A percentile compares a stretch with the other conserved stretches of the same genome.
phyloP scores from a whole-genome alignment of 2,329 filamentous ascomycete species.

The Claviceps maximensis region DNA sequence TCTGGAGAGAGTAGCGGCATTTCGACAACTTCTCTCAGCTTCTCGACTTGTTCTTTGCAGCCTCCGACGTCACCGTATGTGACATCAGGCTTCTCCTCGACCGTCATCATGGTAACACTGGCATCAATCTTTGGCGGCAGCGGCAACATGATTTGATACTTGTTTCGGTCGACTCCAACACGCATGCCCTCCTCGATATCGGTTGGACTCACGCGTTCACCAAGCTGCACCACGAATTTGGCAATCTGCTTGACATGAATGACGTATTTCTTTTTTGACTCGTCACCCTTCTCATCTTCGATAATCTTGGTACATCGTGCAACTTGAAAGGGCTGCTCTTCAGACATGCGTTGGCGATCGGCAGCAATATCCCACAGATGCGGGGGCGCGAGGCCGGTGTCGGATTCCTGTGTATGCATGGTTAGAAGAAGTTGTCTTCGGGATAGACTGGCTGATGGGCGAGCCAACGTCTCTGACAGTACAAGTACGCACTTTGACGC shows the following conservation, averaged over 20 bases:
- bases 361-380: conserved; percentile 98
- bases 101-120: conserved; percentile 99
- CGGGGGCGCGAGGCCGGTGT: conserved; percentile 92
- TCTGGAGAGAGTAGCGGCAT: conserved; percentile 95
- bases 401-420: conserved; percentile 60
- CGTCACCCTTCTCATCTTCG: conserved; percentile 79
- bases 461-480: neutral
- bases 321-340: conserved; percentile 95
- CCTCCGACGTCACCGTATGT: conserved; percentile 98
- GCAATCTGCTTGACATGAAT: conserved; percentile 99
- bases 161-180: conserved; percentile 94
- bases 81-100: conserved; percentile 98
- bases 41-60: conserved; percentile 99
- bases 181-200: conserved; percentile 99
- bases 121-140: conserved; percentile 97
- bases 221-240: conserved; percentile 96
- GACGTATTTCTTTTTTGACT: conserved; percentile 98
- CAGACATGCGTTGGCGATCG: conserved; percentile 94
- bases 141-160: conserved; percentile 96
- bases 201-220: conserved; percentile 90
- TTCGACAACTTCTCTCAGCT: conserved; percentile 94
- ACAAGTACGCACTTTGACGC: conserved; percentile 47
- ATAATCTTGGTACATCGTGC: conserved; percentile 99
- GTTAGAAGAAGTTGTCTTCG: conserved; percentile 10
- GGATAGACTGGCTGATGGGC: neutral